phyloP scores from a whole-genome alignment of 495 filamentous ascomycete species.

The Aspergillus bridgeri region DNA sequence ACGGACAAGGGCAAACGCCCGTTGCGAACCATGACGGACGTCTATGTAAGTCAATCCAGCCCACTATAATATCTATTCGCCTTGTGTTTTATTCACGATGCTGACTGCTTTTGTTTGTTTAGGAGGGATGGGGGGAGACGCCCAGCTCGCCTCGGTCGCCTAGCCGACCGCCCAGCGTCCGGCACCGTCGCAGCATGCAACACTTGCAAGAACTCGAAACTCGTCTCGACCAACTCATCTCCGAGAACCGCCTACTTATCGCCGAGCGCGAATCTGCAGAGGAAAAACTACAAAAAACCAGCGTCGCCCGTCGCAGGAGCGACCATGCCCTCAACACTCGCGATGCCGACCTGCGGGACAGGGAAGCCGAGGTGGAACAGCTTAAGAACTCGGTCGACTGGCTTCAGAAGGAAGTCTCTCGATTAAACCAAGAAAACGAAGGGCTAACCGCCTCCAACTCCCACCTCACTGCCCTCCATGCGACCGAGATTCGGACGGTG shows the following conservation, averaged over 20 bases:
- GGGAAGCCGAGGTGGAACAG: constrained; percentile 75
- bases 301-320: constrained; percentile 48
- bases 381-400: constrained; percentile 72
- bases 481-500: constrained; percentile 57
- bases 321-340: constrained; percentile 54
- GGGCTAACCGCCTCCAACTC: constrained; percentile 67
- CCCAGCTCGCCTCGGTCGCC: constrained; percentile 88
- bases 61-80: not conserved
- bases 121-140: constrained; percentile 95
- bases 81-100: not conserved
- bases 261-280: constrained; percentile 70
- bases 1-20: constrained; percentile 85
- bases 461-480: constrained; percentile 60
- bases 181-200: constrained; percentile 94
- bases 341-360: constrained; percentile 53
- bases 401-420: constrained; percentile 72
- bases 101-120: constrained; percentile 17
- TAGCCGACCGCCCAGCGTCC: constrained; percentile 92
- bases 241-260: constrained; percentile 74
- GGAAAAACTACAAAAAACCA: constrained; percentile 55
- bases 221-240: constrained; percentile 71
- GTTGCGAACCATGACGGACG: constrained; percentile 82
- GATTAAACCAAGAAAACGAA: constrained; percentile 71
- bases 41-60: constrained; percentile 78
- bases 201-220: constrained; percentile 75